Conservation (phyloP, 805 yeast species). For the Vanderwaltozyma polyspora region DNA sequence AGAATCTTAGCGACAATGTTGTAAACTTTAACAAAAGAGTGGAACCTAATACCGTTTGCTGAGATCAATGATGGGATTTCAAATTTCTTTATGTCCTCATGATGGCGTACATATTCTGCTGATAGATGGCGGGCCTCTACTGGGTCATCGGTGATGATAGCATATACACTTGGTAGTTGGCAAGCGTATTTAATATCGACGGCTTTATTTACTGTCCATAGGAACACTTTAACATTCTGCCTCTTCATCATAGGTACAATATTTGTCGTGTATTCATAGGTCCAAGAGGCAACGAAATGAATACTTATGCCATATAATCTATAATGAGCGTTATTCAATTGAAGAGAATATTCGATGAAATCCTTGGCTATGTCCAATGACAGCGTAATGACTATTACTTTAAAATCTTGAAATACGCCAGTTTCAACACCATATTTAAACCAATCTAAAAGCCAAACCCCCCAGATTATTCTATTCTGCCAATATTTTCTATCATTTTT, state of each 20-base stretch:
- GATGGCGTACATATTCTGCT: conserved; percentile 1
- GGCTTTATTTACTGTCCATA: conserved; percentile 44
- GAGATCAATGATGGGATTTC: conserved; percentile 10
- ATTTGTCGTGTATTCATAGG: conserved; percentile 23
- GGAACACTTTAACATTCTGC: conserved; percentile 29
- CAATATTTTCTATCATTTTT: conserved; percentile 34
- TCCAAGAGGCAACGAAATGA: conserved; percentile 36
- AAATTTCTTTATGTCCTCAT: conserved; percentile 4
- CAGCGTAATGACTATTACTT: conserved; percentile 28
- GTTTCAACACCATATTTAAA: conserved; percentile 32
- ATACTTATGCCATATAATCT: conserved; percentile 49
- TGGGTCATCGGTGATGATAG: conserved; percentile 26
- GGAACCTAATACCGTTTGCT: conserved; percentile 19
- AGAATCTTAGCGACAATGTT: conserved; percentile 11
- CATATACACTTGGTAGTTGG: conserved; percentile 20
- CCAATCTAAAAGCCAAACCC: conserved; percentile 42
- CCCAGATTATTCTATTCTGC: conserved; percentile 37
- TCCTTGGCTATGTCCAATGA: conserved; percentile 25
- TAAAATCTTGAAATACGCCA: conserved; percentile 28
- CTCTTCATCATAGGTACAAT: conserved; percentile 24
- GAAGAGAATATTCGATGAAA: conserved; percentile 29
- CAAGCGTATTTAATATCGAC: conserved; percentile 19
- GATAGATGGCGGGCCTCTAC: conserved; percentile 10
- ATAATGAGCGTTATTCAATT: conserved; percentile 31
- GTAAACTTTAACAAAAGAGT: conserved; percentile 12